Conservation (phyloP, 768 basidiomycete species). For the Naganishia kalamii region DNA sequence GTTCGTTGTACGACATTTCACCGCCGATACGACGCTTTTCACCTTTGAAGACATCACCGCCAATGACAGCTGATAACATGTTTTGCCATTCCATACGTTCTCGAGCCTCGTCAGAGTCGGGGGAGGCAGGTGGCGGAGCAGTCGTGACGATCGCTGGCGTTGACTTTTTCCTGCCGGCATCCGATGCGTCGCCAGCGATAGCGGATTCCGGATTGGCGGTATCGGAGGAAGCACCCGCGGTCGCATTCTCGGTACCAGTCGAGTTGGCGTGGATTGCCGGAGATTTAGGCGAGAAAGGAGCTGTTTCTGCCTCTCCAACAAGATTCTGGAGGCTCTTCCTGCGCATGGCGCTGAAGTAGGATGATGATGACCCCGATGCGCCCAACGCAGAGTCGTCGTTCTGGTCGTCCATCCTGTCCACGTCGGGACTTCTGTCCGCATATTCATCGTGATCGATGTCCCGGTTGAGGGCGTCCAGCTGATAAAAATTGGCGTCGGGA, state of each 20-base stretch:
- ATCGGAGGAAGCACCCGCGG: neutral
- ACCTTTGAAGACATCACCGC: slow-evolving; percentile 87
- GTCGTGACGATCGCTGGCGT: neutral
- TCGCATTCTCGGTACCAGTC: neutral
- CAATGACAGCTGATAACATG: slow-evolving; percentile 85
- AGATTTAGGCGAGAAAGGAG: neutral
- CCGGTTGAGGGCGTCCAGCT: slow-evolving; percentile 20
- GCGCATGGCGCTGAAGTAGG: neutral
- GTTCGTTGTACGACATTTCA: slow-evolving; percentile 60
- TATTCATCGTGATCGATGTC: slow-evolving; percentile 24
- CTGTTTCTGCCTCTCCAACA: neutral
- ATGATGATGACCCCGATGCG: neutral
- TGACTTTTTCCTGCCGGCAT: neutral
- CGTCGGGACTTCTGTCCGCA: slow-evolving; percentile 2
- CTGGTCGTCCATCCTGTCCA: neutral
- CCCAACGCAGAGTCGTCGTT: neutral
- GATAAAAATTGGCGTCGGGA: slow-evolving; percentile 31
- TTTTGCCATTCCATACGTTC: slow-evolving; percentile 92
- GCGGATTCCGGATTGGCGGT: neutral
- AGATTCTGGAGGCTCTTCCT: neutral
- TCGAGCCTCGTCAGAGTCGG: slow-evolving; percentile 65
- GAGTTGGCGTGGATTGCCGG: neutral
- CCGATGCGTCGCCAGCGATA: neutral
- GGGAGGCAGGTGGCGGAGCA: slow-evolving; percentile 50
- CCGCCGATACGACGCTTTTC: slow-evolving; percentile 89